Base-by-base conservation (phyloP, 306 rosid genomes). In the Quercus robur region DNA sequence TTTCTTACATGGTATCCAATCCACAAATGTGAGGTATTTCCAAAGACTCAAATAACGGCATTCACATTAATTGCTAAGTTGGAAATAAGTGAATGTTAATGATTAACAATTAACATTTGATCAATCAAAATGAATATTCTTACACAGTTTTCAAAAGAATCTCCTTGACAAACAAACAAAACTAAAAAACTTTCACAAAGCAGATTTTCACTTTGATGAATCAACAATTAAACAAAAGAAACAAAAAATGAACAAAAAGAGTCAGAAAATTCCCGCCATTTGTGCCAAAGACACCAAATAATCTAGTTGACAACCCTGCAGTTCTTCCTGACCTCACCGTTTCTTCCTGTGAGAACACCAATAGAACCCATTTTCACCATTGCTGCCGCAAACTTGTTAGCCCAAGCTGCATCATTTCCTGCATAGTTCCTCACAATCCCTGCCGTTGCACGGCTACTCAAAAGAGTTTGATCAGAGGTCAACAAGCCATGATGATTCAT, bases 321-420 rank as follows among this genome's bases (percentile, higher is more conserved):
- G 15, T 83, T 76, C 46, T 56, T 84, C 77, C 85, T 83, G 14
- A 86, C 78, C 83, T 83, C 85, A 17, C 89, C 89, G 2, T 26
- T 70, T 7, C n/a, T 41, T 56, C 81, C 87, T 0, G 83, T 80
- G 52, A 86, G 81, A 4, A 38, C 44, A 38, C 44, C 44, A 2
- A 38, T 38, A 38, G 70, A 76, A 2, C 89, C 89, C 89, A 82
- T 85, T 52, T 79, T 85, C 62, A 79, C 84, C 86, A 85, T 82
- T 6, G 87, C 89, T 21, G 70, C 49, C 2, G 81, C 89, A 38
- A 83, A 83, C 67, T 83, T 71, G 0, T 25, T 19, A 30, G 81
- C 77, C 89, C 87, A 86, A 46, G 59, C 46, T 2, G 28, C 56
- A 7, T 69, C 83, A 52, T 49, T 7, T 26, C 64, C 58, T 5